These are phyloP conservation scores for Talaromyces nanjingensis DNA, from an alignment of 495 filamentous ascomycete species.

Conservation along the genomic window DNA sequence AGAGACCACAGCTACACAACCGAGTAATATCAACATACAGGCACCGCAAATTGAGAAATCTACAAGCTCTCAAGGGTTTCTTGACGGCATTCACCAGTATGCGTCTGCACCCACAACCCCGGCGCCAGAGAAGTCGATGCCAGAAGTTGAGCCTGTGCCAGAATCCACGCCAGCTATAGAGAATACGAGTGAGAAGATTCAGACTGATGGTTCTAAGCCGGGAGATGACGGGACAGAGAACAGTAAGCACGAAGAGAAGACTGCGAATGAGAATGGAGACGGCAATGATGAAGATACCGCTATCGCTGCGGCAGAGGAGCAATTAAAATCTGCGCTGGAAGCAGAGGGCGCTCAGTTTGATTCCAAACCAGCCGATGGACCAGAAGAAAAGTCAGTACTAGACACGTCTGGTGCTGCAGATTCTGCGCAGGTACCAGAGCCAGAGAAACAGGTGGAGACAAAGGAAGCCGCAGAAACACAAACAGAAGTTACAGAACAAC, in stretches of 20 bases:
- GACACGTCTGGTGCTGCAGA: neutral
- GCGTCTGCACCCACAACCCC: constrained; percentile 18
- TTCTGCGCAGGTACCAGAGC: neutral
- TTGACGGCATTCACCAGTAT: constrained; percentile 27
- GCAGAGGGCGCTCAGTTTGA: neutral
- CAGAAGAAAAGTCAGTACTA: constrained; percentile 2
- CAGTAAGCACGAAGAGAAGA: neutral
- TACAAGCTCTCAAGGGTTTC: constrained; percentile 10
- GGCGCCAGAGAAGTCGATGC: constrained; percentile 33
- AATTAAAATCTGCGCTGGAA: neutral
- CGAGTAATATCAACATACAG: neutral
- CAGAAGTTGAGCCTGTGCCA: constrained; percentile 17
- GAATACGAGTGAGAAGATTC: neutral
- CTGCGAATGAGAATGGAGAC: neutral
- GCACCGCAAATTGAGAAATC: neutral
- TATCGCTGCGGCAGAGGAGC: neutral
- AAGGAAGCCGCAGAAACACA: neutral
- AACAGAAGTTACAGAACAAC: neutral
- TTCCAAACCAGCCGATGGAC: neutral
- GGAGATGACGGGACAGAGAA: neutral
- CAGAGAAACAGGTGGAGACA: neutral
- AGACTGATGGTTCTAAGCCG: neutral
- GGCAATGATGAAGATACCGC: neutral
- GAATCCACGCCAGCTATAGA: neutral
- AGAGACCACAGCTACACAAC: neutral